These are phyloP conservation scores for Solanum pennellii DNA, from an alignment of 257 asterid genomes.

Conservation along the genomic window DNA sequence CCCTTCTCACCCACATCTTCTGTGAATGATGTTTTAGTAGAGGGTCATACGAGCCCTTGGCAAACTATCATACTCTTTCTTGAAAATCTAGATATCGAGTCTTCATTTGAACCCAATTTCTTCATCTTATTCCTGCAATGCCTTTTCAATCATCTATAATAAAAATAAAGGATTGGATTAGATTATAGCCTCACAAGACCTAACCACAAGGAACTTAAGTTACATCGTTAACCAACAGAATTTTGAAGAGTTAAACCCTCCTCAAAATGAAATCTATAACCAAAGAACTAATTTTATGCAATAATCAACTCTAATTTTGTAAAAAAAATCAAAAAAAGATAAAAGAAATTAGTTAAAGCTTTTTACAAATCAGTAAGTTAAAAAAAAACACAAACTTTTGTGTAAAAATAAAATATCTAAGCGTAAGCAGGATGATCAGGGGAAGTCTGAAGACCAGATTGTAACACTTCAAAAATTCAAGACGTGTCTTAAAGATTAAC, in stretches of 20 bases:
- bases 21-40: constrained; percentile 30
- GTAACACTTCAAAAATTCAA: no score
- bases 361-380: background rate
- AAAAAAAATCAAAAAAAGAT: accelerated
- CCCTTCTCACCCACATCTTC: background rate
- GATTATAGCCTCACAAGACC: background rate
- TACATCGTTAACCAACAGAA: background rate
- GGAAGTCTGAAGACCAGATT: background rate
- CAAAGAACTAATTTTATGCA: background rate
- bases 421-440: background rate
- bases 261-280: background rate
- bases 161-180: background rate
- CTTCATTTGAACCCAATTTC: background rate
- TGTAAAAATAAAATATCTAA: background rate
- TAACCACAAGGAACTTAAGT: background rate
- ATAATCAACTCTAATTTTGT: background rate
- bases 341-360: no score
- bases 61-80: constrained; percentile 14
- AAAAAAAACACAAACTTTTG: background rate
- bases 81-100: background rate
- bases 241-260: background rate
- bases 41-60: constrained; percentile 31
- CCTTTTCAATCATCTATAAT: background rate
- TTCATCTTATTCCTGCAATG: background rate
- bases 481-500: no score